These are phyloP conservation scores for Hypoxylon sp. DNA, from an alignment of 2,329 filamentous ascomycete genomes.

Conservation along the genomic window DNA sequence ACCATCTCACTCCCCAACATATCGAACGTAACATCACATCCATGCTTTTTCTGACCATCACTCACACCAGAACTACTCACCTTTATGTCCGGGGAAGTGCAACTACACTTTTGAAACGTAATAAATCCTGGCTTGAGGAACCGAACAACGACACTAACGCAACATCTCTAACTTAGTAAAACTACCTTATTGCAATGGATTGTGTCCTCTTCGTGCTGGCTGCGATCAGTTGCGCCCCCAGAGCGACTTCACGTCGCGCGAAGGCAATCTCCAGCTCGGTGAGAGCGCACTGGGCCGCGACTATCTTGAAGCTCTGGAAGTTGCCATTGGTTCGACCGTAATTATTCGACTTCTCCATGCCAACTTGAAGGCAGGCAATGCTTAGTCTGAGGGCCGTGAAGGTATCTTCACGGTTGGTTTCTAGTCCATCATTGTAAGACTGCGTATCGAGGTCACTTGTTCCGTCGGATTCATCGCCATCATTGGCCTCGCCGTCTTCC, in stretches of 20 bases:
- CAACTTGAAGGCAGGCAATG: slow-evolving; percentile 49
- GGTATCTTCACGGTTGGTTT: slow-evolving; percentile 1
- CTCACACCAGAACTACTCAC: not conserved
- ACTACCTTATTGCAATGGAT: too few species aligned
- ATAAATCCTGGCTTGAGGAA: not conserved
- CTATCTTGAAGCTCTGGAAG: slow-evolving; percentile 50
- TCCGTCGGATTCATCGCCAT: slow-evolving; percentile 20
- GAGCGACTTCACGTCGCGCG: slow-evolving; percentile 10
- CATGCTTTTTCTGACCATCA: too few species aligned
- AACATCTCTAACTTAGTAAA: not conserved
- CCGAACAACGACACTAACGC: not conserved
- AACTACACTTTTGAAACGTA: not conserved
- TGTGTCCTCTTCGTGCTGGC: slow-evolving; percentile 1
- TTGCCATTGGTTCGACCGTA: slow-evolving; percentile 33
- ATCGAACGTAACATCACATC: slow-evolving; percentile 6
- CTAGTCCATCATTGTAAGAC: not conserved
- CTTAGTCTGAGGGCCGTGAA: slow-evolving; percentile 48
- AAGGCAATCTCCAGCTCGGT: slow-evolving; percentile 48
- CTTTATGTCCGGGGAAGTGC: too few species aligned
- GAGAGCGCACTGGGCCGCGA: slow-evolving; percentile 50
- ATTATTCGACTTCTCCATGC: slow-evolving; percentile 18
- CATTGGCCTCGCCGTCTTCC: slow-evolving; percentile 23
- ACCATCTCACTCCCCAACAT: not conserved
- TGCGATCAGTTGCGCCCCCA: slow-evolving; percentile 12
- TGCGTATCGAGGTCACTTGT: slow-evolving; percentile 1